Evolutionary conservation across 192 early-diverging fungal species (phyloP), one percentile per base, ranked within the genome.

Genomic region (Chytriomyces confervae): DNA sequence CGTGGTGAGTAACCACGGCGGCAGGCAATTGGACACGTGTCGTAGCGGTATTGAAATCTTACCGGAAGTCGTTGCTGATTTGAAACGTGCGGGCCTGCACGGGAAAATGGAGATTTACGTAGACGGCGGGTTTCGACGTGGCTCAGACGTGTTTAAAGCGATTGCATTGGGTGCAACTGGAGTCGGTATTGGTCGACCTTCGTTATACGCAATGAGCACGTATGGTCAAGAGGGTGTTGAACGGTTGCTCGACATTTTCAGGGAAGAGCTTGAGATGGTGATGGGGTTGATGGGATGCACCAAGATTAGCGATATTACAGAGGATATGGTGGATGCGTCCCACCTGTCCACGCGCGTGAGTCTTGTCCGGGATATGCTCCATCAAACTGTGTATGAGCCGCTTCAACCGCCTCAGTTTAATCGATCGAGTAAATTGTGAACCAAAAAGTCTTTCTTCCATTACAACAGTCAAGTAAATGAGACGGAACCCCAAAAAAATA

Each of bases 1-100:
- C 57, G 91, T 98, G 23, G 85, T 99, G 16, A 95, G 93, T 51
- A 99, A 99, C 81, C 98, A 99, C 79, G 98, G 97, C 63, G 98
- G 98, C 20, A 86, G 98, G 6, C 98, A 99, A 82, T 82, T 99
- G 62, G 98, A 98, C 69, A 92, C 92, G 7, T 81, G 87, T 16
- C 82, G 91, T 69, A 87, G 91, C 6, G 91, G 90, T 3, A 93
- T 98, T 72, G 97, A 99, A 64, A 91, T 95, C 9, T 81, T 99
- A 46, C 91, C 91, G 10, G 95, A 97, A 71, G 93, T 97, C 20
- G 88, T 96, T 80, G 89, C 90, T 27, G 94, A 90, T 65, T 85
- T 82, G 77, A 67, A 78, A 72, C 20, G 10, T 80, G 82, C n/a
- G 57, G 85, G n/a, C 72, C 75, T 57, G 66, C 82, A 65, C 20